phyloP scores from a whole-genome alignment of 176 grass and related monocot species.

The Poa pratensis region DNA sequence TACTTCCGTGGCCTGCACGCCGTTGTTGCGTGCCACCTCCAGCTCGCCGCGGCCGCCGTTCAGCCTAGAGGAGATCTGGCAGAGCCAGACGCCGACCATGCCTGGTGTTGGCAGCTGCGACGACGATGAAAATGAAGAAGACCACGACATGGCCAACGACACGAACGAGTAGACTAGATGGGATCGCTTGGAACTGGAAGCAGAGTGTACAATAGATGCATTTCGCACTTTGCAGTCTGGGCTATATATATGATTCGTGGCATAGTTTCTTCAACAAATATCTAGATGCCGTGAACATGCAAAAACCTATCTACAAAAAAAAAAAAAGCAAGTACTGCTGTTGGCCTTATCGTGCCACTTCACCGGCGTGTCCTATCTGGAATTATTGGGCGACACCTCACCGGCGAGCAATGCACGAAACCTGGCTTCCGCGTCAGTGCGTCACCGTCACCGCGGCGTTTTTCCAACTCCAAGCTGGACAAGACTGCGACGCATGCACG shows the following conservation, averaged over 20 bases:
- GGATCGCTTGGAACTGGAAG: background rate
- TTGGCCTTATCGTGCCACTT: background rate
- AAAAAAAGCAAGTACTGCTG: too few relatives aligned
- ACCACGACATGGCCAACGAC: conserved; percentile 8
- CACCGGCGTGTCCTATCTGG: background rate
- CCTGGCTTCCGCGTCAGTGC: conserved; percentile 1
- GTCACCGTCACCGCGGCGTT: background rate
- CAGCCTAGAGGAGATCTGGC: conserved; percentile 42
- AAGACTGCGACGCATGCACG: background rate
- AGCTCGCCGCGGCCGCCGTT: background rate
- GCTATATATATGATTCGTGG: background rate
- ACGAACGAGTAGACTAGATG: background rate
- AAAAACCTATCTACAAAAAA: too few relatives aligned
- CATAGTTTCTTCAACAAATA: background rate
- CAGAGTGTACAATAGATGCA: background rate
- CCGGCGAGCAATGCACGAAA: background rate
- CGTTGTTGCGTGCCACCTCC: background rate
- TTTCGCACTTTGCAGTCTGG: background rate
- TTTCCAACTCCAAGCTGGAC: background rate
- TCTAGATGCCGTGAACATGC: background rate
- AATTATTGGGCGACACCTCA: conserved; percentile 10
- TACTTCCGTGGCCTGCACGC: background rate
- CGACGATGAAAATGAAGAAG: background rate
- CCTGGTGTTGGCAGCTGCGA: background rate
- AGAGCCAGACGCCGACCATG: conserved; percentile 35